These are phyloP conservation scores for Corymbia maculata DNA, from an alignment of 345 rosid genomes.

Conservation along the genomic window DNA sequence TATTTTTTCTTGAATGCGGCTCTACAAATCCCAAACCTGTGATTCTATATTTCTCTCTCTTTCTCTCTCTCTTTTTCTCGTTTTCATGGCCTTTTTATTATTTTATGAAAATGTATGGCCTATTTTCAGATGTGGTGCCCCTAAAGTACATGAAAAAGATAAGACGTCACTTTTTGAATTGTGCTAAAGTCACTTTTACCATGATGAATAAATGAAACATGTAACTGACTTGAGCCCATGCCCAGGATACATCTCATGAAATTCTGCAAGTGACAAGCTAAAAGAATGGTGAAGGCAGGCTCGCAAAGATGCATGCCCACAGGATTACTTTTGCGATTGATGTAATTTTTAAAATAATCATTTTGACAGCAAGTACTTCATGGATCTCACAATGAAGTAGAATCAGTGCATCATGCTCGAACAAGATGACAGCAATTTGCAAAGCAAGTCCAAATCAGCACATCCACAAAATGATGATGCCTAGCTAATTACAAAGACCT, in stretches of 20 bases:
- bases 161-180: no score
- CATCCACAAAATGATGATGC: not conserved
- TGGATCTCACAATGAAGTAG: not conserved
- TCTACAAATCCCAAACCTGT: no score
- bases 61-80: fast-evolving
- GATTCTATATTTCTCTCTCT: not conserved
- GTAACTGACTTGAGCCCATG: no score
- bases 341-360: no score
- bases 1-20: no score
- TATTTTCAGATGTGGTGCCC: not conserved
- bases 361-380: not conserved
- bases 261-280: not conserved
- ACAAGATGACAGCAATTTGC: not conserved
- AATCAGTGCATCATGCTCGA: not conserved
- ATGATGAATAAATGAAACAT: no score
- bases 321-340: no score
- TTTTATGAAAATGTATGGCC: not conserved
- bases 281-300: not conserved
- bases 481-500: not conserved
- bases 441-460: not conserved
- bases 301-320: no score
- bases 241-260: no score
- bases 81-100: no score
- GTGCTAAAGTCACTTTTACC: no score
- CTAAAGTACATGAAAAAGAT: not conserved